These are phyloP conservation scores for Debaryomyces hansenii DNA, from an alignment of 805 yeast genomes.

Conservation along the genomic window DNA sequence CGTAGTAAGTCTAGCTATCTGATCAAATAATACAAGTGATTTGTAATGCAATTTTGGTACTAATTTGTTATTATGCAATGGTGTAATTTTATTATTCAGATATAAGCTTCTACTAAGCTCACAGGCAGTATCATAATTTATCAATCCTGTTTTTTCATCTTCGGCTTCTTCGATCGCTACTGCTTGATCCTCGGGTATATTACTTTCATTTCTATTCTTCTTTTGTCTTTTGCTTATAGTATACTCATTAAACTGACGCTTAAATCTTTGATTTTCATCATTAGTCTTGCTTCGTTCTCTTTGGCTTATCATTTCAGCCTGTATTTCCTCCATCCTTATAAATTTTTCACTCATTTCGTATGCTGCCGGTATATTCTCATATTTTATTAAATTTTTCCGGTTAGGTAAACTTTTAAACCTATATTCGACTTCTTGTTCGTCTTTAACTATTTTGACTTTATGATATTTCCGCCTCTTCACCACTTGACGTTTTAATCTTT, in stretches of 20 bases:
- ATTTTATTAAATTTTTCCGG: constrained; percentile 25
- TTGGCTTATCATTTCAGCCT: constrained; percentile 22
- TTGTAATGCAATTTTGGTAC: constrained; percentile 10
- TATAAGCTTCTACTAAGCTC: constrained; percentile 4
- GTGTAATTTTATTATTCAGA: constrained; percentile 6
- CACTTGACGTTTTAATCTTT: constrained; percentile 14
- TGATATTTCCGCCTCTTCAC: constrained; percentile 2
- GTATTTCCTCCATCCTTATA: constrained; percentile 44
- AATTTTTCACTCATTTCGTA: constrained; percentile 49
- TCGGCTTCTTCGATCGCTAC: not conserved
- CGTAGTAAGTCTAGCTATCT: constrained; percentile 13
- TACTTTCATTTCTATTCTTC: not conserved
- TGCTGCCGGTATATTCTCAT: constrained; percentile 52
- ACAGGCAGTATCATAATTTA: constrained; percentile 4
- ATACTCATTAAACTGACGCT: constrained; percentile 3
- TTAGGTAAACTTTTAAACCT: constrained; percentile 7
- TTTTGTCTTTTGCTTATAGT: constrained; percentile 3
- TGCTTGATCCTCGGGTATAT: not conserved
- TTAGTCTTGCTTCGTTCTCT: constrained; percentile 16
- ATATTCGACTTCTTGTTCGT: not conserved
- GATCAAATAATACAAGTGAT: constrained; percentile 19
- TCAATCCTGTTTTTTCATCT: not conserved
- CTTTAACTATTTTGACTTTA: not conserved
- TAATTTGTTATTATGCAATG: constrained; percentile 3
- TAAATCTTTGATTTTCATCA: constrained; percentile 14